Percentiles rank a stretch among this genome's conserved stretches.
phyloP scores from a whole-genome alignment of 163 green algal genomes.

The Dunaliella salina region DNA sequence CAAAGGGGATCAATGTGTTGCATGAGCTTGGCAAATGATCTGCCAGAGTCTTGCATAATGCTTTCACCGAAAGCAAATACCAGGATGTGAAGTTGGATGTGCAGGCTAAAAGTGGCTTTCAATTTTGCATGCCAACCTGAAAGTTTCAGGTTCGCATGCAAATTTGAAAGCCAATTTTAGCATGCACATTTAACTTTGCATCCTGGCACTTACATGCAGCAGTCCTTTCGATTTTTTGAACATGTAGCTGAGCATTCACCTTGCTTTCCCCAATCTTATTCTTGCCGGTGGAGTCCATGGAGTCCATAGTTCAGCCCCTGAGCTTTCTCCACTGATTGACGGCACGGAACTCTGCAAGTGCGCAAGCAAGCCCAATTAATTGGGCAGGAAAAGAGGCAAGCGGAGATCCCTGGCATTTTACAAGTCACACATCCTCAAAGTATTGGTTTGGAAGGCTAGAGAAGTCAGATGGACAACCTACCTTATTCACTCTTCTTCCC shows the following conservation, averaged over 20 bases:
- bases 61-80: not conserved
- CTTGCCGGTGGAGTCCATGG: slow-evolving; percentile 38
- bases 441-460: not conserved
- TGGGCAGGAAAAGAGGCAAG: too few relatives aligned
- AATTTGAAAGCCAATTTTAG: too few relatives aligned
- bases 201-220: not conserved
- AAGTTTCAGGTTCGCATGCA: too few relatives aligned
- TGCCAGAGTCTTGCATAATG: not conserved
- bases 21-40: not conserved
- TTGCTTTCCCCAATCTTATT: slow-evolving; percentile 33
- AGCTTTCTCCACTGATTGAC: too few relatives aligned
- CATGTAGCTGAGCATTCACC: not conserved
- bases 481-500: not conserved
- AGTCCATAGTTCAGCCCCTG: not conserved
- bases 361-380: too few relatives aligned
- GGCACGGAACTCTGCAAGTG: too few relatives aligned
- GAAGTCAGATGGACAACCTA: not conserved
- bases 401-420: too few relatives aligned
- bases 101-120: too few relatives aligned
- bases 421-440: not conserved
- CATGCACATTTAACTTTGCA: not conserved
- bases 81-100: too few relatives aligned
- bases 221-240: not conserved
- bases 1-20: not conserved
- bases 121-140: too few relatives aligned